Evolutionary conservation across 441 rosid genomes (phyloP), one percentile per base, ranked within the genome.

Genomic region (Kokia cookei): DNA sequence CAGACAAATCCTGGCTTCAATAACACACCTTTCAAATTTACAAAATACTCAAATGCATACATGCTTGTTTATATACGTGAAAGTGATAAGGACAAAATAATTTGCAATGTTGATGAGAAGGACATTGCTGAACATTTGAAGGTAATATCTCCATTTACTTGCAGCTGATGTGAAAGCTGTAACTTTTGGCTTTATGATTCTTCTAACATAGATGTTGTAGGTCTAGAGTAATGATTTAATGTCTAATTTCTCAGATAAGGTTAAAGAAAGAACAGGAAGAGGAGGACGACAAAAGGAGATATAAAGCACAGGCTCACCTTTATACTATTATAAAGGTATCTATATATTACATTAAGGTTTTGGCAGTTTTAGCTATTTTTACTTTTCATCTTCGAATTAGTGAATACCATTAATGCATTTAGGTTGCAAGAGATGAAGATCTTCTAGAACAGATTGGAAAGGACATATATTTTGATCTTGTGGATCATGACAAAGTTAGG

Each of bases 61-160:
- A 96, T 96, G 99, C 96, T 96, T 79, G 99, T 96, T 66, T 96
- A 96, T 76, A 90, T 93, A 75, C 97, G 98, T 74, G 98, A 96
- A 64, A 92, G 94, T 79, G 99, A 96, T 76, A 93, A 87, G 87
- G 98, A 92, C 75, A 93, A 92, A 81, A 92, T 96, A 71, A 87
- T 96, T 68, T 92, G 99, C 78, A 88, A 89, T 61, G 97, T 96
- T 43, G 99, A 93, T 84, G 97, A 96, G 81, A 90, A 91, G 82
- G 99, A 96, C 82, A 91, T 96, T 80, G 97, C 98, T 3, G 99
- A 90, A 85, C 99, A 96, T 80, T 78, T 93, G 76, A 87, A 94
- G 90, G 99, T 96, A 87, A 84, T 75, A 47, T 69, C 37, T 55
- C 9, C 27, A 6, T 17, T 65, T 67, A 60, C 61, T 22, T 48